These are phyloP conservation scores for Yarrowia phangngaensis DNA, from an alignment of 805 yeast species.

Conservation along the genomic window DNA sequence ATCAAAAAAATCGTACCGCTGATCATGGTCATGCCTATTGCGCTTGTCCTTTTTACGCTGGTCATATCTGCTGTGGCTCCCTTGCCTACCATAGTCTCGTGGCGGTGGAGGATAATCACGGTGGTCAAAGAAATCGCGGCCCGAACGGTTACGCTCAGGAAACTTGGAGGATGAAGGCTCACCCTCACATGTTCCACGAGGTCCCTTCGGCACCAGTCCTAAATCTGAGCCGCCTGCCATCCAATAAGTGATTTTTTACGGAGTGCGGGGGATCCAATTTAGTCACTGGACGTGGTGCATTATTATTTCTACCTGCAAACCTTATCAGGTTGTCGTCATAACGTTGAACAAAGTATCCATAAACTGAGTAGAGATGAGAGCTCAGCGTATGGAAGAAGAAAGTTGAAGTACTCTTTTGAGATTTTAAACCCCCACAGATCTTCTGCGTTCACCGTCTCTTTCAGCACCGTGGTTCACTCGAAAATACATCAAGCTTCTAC, in stretches of 20 bases:
- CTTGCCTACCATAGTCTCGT: conserved; percentile 7
- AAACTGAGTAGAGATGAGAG: too few species aligned
- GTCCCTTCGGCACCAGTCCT: conserved; percentile 22
- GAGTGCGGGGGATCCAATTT: conserved; percentile 25
- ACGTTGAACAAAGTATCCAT: too few species aligned
- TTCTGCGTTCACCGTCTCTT: too few species aligned
- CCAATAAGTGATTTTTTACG: neutral
- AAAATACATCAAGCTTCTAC: too few species aligned
- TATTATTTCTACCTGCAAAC: conserved; percentile 22
- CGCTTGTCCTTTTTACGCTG: too few species aligned
- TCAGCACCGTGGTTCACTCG: too few species aligned
- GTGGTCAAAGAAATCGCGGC: conserved; percentile 8
- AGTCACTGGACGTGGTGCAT: conserved; percentile 27
- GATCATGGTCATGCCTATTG: neutral
- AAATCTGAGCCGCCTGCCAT: conserved; percentile 25
- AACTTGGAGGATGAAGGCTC: conserved; percentile 1
- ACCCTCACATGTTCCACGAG: conserved; percentile 7
- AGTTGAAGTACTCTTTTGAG: too few species aligned
- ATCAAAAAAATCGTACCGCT: conserved; percentile 3
- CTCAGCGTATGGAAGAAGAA: too few species aligned
- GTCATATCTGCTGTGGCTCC: conserved; percentile 5
- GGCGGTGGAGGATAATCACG: conserved; percentile 22
- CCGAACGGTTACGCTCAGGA: conserved; percentile 9
- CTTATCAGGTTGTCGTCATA: conserved; percentile 5
- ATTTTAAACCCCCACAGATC: too few species aligned